Base-by-base conservation (phyloP, 257 asterid species). In the Thymus quinquecostatus region DNA sequence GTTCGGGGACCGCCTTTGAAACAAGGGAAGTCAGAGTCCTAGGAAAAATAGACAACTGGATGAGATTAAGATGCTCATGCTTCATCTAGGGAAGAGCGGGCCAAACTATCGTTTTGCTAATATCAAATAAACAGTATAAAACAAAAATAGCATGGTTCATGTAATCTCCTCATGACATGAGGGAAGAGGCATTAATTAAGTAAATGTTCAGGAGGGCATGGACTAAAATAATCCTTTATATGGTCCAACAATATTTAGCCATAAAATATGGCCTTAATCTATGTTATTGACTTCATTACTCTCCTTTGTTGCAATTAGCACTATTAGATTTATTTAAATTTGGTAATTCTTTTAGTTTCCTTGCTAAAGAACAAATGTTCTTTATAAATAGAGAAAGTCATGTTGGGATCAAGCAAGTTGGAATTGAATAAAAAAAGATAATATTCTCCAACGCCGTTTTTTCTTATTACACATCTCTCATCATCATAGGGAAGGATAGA, bases 21-120 rank as follows among this genome's bases (percentile, higher is more conserved):
- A 86, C 99, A 95, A 54, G 99, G 99, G 84, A 89, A 95, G 73
- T 91, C 97, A 48, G 99, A 95, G 83, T 95, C 97, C 99, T 95
- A 88, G 55, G 27, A 73, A 28, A 80, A 74, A 60, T 48, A 49
- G 49, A 41, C 34, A 67, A 56, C 11, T 72, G 58, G 44, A 44
- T 67, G 60, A 77, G 71, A 50, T 60, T 27, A 72, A 50, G 64
- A 53, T 68, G 44, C 50, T 40, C 60, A 33, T 47, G n/a, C 32
- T 21, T 21, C 21, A 21, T 21, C 21, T 28, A 51, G 57, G 32
- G 28, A 51, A 14, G 30, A 6, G 10, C 3, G 34, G 33, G 48
- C 48, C 32, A 21, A 45, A 67, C 40, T 62, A 48, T 13, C 30
- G 3, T 68, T 45, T 32, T 63, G 64, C 49, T 33, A 28, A 1